Conservation (phyloP, 140 eudicot genomes). For the Stevia rebaudiana region DNA sequence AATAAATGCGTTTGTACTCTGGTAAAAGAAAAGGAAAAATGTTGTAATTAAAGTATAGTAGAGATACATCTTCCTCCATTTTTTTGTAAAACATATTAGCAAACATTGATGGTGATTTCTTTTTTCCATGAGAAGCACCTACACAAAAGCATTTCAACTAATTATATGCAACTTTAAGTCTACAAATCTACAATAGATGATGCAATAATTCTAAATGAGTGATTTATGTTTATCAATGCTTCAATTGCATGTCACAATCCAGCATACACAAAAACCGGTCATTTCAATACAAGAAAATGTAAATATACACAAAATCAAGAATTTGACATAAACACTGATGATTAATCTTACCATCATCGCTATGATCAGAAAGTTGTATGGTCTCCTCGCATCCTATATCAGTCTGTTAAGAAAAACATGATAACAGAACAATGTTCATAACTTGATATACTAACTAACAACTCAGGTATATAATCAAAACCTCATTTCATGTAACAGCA, state of each 20-base stretch:
- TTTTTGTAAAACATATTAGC: background rate
- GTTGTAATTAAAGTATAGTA: slow-evolving; percentile 12
- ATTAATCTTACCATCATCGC: slow-evolving; percentile 20
- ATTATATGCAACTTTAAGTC: background rate
- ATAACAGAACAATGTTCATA: slow-evolving; percentile 8
- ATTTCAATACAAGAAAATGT: background rate
- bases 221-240: background rate
- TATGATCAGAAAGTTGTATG: slow-evolving; percentile 24
- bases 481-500: slow-evolving; percentile 2
- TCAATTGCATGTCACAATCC: background rate
- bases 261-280: background rate
- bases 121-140: slow-evolving; percentile 23
- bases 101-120: slow-evolving; percentile 20
- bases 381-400: slow-evolving; percentile 12
- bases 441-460: background rate
- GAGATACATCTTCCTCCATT: slow-evolving; percentile 14
- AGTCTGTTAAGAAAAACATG: slow-evolving; percentile 17
- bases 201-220: background rate
- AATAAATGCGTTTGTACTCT: background rate
- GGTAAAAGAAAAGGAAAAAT: background rate
- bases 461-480: background rate
- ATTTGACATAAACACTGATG: background rate
- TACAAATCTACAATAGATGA: background rate
- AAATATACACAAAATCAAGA: background rate
- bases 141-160: background rate